Evolutionary conservation across 2,329 filamentous ascomycete genomes (phyloP).

Genomic region (Trichoderma citrinoviride): DNA sequence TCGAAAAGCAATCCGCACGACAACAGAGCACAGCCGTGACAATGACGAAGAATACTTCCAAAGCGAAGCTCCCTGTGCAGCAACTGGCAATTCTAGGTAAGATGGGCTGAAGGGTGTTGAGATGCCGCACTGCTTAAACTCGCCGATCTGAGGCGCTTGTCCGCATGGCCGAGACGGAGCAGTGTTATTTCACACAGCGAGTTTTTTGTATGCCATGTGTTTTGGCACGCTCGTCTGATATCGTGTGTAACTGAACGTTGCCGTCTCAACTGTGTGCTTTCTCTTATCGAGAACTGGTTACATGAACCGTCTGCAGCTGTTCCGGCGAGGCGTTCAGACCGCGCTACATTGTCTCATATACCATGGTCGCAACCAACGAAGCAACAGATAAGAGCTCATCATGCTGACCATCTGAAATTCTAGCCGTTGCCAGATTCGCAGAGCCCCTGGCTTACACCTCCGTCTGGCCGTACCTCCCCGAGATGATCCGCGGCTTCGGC

Average conservation of each 20-base stretch:
- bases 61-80: constrained; percentile 65
- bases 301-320: background rate
- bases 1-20: background rate
- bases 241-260: too few species aligned
- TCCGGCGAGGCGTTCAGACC: constrained; percentile 12
- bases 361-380: background rate
- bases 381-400: background rate
- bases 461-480: constrained; percentile 67
- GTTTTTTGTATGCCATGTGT: background rate
- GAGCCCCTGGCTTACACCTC: constrained; percentile 72
- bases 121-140: background rate
- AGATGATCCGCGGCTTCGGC: constrained; percentile 81
- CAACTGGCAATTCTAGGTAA: constrained; percentile 77
- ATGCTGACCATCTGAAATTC: constrained; percentile 22
- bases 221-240: background rate
- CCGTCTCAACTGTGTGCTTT: background rate
- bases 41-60: constrained; percentile 12
- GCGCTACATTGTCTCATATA: background rate
- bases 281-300: background rate
- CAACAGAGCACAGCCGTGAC: background rate
- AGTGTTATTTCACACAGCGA: background rate
- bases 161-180: background rate
- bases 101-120: constrained; percentile 26
- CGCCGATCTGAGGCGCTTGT: background rate
- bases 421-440: constrained; percentile 75